Evolutionary conservation across 495 filamentous ascomycete genomes (phyloP).

Genomic region (Penicillium odoratum): DNA sequence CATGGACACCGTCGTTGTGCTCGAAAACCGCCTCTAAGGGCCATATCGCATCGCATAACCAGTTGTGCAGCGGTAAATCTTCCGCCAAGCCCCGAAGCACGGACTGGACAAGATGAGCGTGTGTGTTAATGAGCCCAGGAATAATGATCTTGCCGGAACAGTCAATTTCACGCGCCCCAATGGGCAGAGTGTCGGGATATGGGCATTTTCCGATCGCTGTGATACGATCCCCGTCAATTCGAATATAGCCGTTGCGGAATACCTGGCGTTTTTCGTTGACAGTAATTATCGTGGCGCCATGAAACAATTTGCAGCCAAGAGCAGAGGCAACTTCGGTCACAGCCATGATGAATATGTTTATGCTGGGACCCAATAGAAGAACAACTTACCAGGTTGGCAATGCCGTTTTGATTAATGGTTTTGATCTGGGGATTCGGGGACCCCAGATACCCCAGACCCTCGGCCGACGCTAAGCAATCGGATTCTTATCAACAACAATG

Average conservation of each 20-base stretch:
- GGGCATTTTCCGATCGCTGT: conserved; percentile 36
- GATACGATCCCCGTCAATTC: conserved; percentile 34
- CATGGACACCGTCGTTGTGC: conserved; percentile 38
- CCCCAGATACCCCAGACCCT: conserved; percentile 7
- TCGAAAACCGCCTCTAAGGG: conserved; percentile 40
- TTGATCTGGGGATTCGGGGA: conserved; percentile 2
- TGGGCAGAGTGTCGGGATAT: conserved; percentile 6
- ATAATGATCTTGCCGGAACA: conserved; percentile 39
- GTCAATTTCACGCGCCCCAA: conserved; percentile 20
- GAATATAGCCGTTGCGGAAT: conserved; percentile 40
- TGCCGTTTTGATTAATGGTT: background rate
- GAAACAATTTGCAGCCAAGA: conserved; percentile 9
- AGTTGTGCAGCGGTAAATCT: conserved; percentile 40
- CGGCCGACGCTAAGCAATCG: conserved; percentile 24
- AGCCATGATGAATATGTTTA: conserved; percentile 10
- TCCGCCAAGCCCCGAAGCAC: conserved; percentile 44
- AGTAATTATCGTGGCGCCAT: conserved; percentile 42
- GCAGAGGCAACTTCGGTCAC: background rate
- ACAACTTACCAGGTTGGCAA: background rate
- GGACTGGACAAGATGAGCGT: conserved; percentile 46
- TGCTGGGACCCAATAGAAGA: background rate
- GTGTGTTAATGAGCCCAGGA: conserved; percentile 45
- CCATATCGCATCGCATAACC: conserved; percentile 47
- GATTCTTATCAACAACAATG: conserved; percentile 13
- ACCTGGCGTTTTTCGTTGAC: conserved; percentile 40